phyloP scores from a whole-genome alignment of 208 protist genomes.

The Acanthamoeba royreba region DNA sequence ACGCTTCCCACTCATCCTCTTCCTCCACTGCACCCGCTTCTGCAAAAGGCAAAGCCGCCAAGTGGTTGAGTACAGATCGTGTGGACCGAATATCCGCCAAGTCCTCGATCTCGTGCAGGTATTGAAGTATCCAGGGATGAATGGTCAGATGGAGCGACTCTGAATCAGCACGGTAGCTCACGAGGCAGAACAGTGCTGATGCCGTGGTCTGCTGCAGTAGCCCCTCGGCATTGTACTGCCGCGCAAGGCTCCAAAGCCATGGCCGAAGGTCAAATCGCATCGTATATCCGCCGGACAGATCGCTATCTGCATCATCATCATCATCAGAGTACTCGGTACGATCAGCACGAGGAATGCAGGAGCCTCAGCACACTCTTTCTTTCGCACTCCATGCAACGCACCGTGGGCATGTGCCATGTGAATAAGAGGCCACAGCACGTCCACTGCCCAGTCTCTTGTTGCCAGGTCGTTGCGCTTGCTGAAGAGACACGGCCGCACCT shows the following conservation, averaged over 20 bases:
- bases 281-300: neutral
- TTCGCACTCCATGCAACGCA: too few relatives aligned
- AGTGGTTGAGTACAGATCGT: too few relatives aligned
- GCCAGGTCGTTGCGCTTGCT: neutral
- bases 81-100: too few relatives aligned
- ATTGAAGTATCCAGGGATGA: neutral
- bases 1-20: too few relatives aligned
- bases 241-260: neutral
- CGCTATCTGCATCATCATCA: neutral
- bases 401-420: neutral
- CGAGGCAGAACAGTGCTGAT: neutral
- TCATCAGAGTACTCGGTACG: neutral
- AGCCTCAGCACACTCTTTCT: too few relatives aligned
- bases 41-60: neutral
- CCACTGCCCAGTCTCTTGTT: neutral
- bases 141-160: neutral
- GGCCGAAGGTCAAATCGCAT: neutral
- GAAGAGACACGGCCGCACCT: neutral
- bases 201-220: neutral
- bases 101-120: neutral
- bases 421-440: constrained; percentile 3
- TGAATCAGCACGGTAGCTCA: neutral
- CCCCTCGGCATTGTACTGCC: neutral
- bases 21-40: too few relatives aligned
- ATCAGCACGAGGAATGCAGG: too few relatives aligned